phyloP scores from a whole-genome alignment of 192 early-diverging fungal species.

The Radiomyces spectabilis region DNA sequence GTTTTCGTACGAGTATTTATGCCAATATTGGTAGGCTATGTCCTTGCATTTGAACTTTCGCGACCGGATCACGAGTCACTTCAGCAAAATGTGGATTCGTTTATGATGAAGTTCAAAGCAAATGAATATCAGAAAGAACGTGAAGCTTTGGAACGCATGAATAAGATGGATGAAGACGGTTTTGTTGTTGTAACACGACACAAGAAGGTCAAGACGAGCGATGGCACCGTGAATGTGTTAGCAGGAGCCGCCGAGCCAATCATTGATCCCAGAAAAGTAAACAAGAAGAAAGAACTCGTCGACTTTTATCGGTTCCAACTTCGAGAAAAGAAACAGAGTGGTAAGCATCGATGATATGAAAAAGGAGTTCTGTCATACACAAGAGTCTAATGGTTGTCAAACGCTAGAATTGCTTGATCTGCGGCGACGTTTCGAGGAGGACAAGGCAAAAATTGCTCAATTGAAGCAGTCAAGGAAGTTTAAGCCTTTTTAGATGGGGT shows the following conservation, averaged over 20 bases:
- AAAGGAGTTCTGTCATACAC: too few species aligned
- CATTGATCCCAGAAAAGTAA: slow-evolving; percentile 36
- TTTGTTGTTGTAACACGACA: slow-evolving; percentile 78
- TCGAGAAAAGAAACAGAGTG: slow-evolving; percentile 82
- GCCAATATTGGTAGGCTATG: slow-evolving; percentile 18
- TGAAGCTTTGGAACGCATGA: slow-evolving; percentile 54
- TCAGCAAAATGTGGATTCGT: slow-evolving; percentile 59
- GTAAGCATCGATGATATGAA: too few species aligned
- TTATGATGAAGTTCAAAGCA: slow-evolving; percentile 71
- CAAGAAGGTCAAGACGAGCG: slow-evolving; percentile 51
- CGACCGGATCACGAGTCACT: slow-evolving; percentile 34
- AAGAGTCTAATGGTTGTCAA: too few species aligned
- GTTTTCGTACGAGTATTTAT: background rate
- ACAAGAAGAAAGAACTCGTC: slow-evolving; percentile 74
- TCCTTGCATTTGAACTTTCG: slow-evolving; percentile 10
- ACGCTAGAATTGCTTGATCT: slow-evolving; percentile 85
- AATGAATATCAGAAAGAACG: slow-evolving; percentile 65
- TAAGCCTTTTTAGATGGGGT: slow-evolving; percentile 67
- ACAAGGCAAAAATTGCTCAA: slow-evolving; percentile 74
- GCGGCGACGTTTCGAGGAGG: slow-evolving; percentile 89
- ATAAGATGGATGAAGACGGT: slow-evolving; percentile 88
- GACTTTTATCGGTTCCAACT: slow-evolving; percentile 98
- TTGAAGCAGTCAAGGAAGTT: slow-evolving; percentile 77
- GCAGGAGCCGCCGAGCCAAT: slow-evolving; percentile 47
- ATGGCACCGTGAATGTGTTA: slow-evolving; percentile 40